Percentiles rank a stretch among this genome's conserved stretches.
phyloP scores from a whole-genome alignment of 805 yeast species.

The Metschnikowia shivogae region DNA sequence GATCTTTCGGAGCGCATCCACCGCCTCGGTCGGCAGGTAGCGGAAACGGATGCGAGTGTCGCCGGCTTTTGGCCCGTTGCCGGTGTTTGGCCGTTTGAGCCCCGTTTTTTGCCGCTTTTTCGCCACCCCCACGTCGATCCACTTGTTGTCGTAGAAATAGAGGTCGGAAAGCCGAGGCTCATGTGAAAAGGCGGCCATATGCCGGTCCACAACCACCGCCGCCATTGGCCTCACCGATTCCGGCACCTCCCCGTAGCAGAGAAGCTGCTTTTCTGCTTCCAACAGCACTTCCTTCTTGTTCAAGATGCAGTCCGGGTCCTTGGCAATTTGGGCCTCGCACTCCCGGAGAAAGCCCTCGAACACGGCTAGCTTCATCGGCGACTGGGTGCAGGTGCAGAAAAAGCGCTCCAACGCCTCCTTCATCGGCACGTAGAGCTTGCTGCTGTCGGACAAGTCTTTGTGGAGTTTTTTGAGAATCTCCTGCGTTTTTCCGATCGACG shows the following conservation, averaged over 20 bases:
- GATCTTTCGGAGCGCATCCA: slow-evolving; percentile 38
- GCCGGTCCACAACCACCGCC: slow-evolving; percentile 45
- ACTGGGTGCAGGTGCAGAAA: slow-evolving; percentile 43
- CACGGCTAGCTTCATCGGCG: slow-evolving; percentile 52
- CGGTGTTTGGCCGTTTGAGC: neutral
- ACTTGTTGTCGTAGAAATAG: slow-evolving; percentile 59
- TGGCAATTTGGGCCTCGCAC: slow-evolving; percentile 40
- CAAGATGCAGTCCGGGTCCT: slow-evolving; percentile 22
- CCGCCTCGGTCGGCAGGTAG: slow-evolving; percentile 21
- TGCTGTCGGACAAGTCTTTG: slow-evolving; percentile 43
- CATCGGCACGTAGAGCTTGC: slow-evolving; percentile 45
- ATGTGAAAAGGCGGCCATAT: slow-evolving; percentile 37
- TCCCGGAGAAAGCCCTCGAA: slow-evolving; percentile 63
- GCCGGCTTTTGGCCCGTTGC: neutral
- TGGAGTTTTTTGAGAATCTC: slow-evolving; percentile 55
- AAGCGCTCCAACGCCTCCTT: slow-evolving; percentile 49
- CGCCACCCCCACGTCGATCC: slow-evolving; percentile 50
- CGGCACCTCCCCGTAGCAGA: slow-evolving; percentile 60
- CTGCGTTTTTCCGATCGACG: slow-evolving; percentile 60
- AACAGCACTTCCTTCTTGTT: slow-evolving; percentile 18
- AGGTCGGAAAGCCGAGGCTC: slow-evolving; percentile 50
- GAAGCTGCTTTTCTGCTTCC: slow-evolving; percentile 55
- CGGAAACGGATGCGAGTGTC: slow-evolving; percentile 16
- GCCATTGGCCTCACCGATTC: slow-evolving; percentile 38
- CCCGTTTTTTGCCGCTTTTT: slow-evolving; percentile 1